Conservation (phyloP, 768 basidiomycete genomes). For the Mycena chlorophos region DNA sequence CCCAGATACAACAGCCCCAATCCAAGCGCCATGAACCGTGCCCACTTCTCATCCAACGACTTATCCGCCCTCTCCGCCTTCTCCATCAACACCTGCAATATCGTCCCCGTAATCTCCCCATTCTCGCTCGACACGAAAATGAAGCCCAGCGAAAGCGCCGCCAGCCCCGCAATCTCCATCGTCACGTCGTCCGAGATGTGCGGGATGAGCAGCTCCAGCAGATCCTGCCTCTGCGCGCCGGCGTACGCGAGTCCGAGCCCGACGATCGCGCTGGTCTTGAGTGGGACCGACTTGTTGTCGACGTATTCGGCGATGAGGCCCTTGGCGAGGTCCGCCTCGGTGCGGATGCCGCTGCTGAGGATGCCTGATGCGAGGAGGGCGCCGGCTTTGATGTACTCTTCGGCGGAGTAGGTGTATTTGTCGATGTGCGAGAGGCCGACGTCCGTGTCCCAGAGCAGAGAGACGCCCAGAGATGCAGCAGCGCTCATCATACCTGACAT, state of each 20-base stretch:
- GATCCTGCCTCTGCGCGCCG: slow-evolving; percentile 88
- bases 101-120: slow-evolving; percentile 86
- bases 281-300: slow-evolving; percentile 78
- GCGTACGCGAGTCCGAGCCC: slow-evolving; percentile 94
- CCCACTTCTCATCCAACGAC: slow-evolving; percentile 90
- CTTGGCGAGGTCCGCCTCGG: slow-evolving; percentile 90
- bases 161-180: slow-evolving; percentile 87
- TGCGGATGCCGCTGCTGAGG: slow-evolving; percentile 83
- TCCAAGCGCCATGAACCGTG: slow-evolving; percentile 85
- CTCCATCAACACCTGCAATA: slow-evolving; percentile 92
- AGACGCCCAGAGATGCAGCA: slow-evolving; percentile 89
- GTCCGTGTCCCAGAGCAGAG: slow-evolving; percentile 95
- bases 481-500: slow-evolving; percentile 89
- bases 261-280: slow-evolving; percentile 87
- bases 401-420: slow-evolving; percentile 94
- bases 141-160: slow-evolving; percentile 89
- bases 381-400: slow-evolving; percentile 97
- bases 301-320: slow-evolving; percentile 90
- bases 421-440: slow-evolving; percentile 92
- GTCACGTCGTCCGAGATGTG: slow-evolving; percentile 81
- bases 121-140: slow-evolving; percentile 95
- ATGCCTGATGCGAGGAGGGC: slow-evolving; percentile 94
- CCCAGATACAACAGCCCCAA: slow-evolving; percentile 90
- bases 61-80: slow-evolving; percentile 60
- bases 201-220: slow-evolving; percentile 76